Conservation (phyloP, 1,284 basidiomycete species). For the Agroathelia rolfsii region DNA sequence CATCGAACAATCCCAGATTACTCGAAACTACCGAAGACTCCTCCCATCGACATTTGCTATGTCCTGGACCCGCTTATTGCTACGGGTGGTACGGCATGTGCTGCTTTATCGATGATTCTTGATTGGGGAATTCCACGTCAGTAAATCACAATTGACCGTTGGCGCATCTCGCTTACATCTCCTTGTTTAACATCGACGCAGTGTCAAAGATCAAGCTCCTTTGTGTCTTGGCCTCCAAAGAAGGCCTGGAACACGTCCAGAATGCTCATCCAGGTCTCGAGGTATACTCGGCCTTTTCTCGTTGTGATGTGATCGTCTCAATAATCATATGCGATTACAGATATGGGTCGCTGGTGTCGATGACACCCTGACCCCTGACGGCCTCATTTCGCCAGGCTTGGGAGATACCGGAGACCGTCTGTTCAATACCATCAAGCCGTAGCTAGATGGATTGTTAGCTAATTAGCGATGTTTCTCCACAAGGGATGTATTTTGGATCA, state of each 20-base stretch:
- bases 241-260: conserved; percentile 64
- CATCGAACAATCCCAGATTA: conserved; percentile 53
- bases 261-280: conserved; percentile 71
- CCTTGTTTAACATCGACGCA: conserved; percentile 18
- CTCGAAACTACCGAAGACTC: conserved; percentile 76
- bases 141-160: conserved; percentile 13
- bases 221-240: conserved; percentile 70
- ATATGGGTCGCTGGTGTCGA: conserved; percentile 83
- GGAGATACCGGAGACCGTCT: conserved; percentile 75
- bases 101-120: conserved; percentile 74
- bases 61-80: conserved; percentile 89
- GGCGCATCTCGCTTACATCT: conserved; percentile 3
- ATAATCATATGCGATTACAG: conserved; percentile 27
- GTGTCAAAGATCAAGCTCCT: conserved; percentile 76
- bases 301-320: neutral
- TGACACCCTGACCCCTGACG: conserved; percentile 56
- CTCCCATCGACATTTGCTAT: conserved; percentile 76
- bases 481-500: no score
- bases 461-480: no score
- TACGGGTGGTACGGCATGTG: conserved; percentile 87
- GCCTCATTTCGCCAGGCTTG: conserved; percentile 78
- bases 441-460: conserved; percentile 11
- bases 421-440: conserved; percentile 43
- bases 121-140: conserved; percentile 78
- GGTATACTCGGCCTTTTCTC: conserved; percentile 28